Base-by-base conservation (phyloP, 768 basidiomycete genomes). In the Lyophyllum atratum region DNA sequence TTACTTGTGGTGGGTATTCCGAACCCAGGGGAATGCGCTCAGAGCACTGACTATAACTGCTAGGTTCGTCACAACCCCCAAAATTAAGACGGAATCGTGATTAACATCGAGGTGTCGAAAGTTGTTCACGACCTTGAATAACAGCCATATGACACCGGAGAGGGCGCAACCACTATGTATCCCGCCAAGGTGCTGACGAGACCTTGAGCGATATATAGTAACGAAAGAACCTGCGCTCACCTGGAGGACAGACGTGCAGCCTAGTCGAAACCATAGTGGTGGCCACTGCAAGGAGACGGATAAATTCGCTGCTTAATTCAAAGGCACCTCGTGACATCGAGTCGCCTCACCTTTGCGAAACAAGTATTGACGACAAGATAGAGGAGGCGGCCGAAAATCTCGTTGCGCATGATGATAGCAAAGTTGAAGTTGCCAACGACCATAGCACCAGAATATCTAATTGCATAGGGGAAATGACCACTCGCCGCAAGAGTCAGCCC, bases 1-100 rank as follows among this genome's bases (percentile, higher is more conserved):
- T 64, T 68, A 90, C 89, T 91, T 91, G 77, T 92, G 90, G 62
- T 90, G 87, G 11, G 82, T 84, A 63, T 91, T 91, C 60, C 90
- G 80, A 45, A 92, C 82, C 87, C 89, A 90, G 26, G 90, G 90
- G 66, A 91, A 80, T 12, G 88, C 90, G 42, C 87, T 84, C 43
- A 81, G 66, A 40, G 86, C 79, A 44, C 83, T 85, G 56, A 87
- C 69, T 56, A 84, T 74, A 40, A 91, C 77, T 3, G 78, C 71
- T 8, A 87, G 55, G 60, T 80, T 77, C 8, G 86, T 86, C 33
- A 87, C 63, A 31, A 87, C 74, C 25, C 89, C 89, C 61, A 86
- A 80, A 40, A 81, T 76, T 28, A 91, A 75, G 24, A 90, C 71
- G 1, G 85, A 80, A 57, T 80, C 77, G 63, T 82, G 80, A 57